Percentiles rank a stretch among this genome's conserved stretches.
phyloP scores from a whole-genome alignment of 805 yeast genomes.

The Deakozyma indianensis region DNA sequence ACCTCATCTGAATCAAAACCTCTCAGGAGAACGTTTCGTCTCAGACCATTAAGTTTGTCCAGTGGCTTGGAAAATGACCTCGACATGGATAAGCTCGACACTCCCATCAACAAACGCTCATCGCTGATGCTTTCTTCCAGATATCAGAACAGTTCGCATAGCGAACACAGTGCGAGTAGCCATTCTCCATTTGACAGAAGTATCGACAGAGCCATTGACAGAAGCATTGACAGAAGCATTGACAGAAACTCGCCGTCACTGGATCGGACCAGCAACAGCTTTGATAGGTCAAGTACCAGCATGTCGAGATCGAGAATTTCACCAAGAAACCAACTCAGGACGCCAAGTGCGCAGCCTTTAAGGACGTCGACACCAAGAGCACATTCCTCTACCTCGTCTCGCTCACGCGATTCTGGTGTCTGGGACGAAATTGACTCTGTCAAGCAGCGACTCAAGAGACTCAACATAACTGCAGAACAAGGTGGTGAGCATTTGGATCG shows the following conservation, averaged over 20 bases:
- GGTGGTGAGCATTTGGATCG: background rate
- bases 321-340: background rate
- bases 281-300: background rate
- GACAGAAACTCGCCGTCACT: background rate
- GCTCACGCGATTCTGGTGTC: background rate
- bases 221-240: background rate
- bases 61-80: background rate
- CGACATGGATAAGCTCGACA: background rate
- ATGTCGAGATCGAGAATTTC: background rate
- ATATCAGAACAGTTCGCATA: background rate
- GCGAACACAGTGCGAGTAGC: background rate
- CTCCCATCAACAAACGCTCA: background rate
- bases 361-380: background rate
- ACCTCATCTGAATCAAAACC: background rate
- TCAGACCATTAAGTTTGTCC: background rate
- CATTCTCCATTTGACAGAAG: background rate
- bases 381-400: background rate
- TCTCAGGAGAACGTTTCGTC: background rate
- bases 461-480: background rate
- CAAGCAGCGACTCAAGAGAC: background rate
- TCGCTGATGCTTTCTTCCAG: background rate
- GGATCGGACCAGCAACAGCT: background rate
- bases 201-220: background rate
- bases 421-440: conserved; percentile 1
- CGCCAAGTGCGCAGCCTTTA: background rate